These are phyloP conservation scores for Anisodus acutangulus DNA, from an alignment of 257 asterid genomes.

Conservation along the genomic window DNA sequence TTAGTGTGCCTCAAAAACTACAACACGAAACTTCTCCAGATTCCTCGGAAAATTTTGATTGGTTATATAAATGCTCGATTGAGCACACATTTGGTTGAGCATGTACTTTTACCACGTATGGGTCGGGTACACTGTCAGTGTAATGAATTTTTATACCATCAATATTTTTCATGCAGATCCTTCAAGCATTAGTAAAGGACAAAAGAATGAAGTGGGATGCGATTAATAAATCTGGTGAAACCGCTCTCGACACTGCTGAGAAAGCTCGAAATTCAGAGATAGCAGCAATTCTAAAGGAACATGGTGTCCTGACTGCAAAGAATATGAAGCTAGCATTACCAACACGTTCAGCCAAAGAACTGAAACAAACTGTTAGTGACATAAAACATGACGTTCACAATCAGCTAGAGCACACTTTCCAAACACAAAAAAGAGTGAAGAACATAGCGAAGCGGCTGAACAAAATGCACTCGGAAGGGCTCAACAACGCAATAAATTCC, in stretches of 20 bases:
- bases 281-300: conserved; percentile 49
- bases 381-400: conserved; percentile 73
- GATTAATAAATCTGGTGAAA: conserved; percentile 71
- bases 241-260: conserved; percentile 72
- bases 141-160: not conserved
- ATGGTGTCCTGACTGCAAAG: conserved; percentile 58
- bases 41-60: not conserved
- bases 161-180: conserved; percentile 47
- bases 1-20: not conserved
- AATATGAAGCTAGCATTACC: conserved; percentile 44
- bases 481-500: conserved; percentile 78
- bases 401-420: conserved; percentile 71
- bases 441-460: conserved; percentile 67
- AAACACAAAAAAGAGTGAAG: conserved; percentile 56
- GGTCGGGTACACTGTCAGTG: not conserved
- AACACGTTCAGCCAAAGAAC: conserved; percentile 49
- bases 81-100: not conserved
- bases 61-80: not conserved
- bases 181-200: conserved; percentile 55
- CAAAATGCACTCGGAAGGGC: conserved; percentile 78
- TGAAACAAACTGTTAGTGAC: conserved; percentile 75
- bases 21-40: not conserved
- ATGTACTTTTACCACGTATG: not conserved
- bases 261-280: conserved; percentile 52
- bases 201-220: conserved; percentile 54